Evolutionary conservation across 192 early-diverging fungal species (phyloP), one percentile per base, ranked within the genome.

Genomic region (Coemansia asiatica): DNA sequence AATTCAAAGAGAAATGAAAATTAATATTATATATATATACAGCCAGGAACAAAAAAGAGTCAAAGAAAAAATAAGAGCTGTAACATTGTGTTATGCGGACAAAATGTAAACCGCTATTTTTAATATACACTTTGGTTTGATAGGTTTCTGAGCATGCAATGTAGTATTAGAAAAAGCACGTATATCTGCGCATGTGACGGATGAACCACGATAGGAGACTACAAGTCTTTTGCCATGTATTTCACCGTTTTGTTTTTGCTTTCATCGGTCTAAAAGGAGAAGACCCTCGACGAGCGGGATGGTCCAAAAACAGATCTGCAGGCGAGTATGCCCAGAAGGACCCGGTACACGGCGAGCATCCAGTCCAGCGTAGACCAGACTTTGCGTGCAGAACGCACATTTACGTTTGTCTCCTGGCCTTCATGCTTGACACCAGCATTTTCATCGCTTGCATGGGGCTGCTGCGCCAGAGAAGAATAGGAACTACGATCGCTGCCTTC

Each of bases 291-390:
- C 22, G 67, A 69, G 44, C 77, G 71, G 1, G 68, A 74, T 10
- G 71, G 77, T 7, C 68, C 68, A 60, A 80, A 71, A 6, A 80
- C 68, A 4, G 77, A 68, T 23, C 71, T 35, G 55, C 68, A 62
- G 1, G 72, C 77, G 55, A 80, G 64, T 22, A 80, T 22, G 65
- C 77, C 72, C 46, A 80, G 61, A 7, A 67, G 55, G 28, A 68
- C 69, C 3, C 77, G 55, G 53, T 80, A 80, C 36, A 58, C 58
- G 1, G 77, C 77, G 61, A 80, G 68, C 23, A 74, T 40, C 77
- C 68, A 71, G 77, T 74, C 77, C 58, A 74, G 33, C 25, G 77
- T 36, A 18, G 77, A 65, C 77, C 77, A 80, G 31, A 40, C 68
- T 38, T 60, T 60, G 53, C 68, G 72, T 13, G 53, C 61, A 2